Evolutionary conservation across 257 asterid species (phyloP).

Genomic region (Solanum sejunctum): DNA sequence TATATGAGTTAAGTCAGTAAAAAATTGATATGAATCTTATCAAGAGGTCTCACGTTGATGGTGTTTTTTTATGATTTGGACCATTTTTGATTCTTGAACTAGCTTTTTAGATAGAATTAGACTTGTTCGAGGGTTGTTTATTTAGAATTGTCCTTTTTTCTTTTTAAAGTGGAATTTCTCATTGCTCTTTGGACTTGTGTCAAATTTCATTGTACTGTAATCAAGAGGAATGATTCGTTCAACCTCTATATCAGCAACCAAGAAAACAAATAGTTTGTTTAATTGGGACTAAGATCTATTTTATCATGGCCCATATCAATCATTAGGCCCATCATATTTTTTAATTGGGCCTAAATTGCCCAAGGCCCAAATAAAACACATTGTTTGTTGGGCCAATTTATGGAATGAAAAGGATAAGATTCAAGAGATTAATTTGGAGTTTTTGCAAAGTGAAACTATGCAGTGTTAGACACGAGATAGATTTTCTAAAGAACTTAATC

Average conservation of each 20-base stretch:
- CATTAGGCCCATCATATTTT: background rate
- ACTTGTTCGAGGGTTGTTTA: too few species aligned
- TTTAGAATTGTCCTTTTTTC: background rate
- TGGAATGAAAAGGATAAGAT: background rate
- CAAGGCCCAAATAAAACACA: background rate
- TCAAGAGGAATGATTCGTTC: background rate
- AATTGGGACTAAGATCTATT: too few species aligned
- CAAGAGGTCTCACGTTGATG: background rate
- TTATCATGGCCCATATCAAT: too few species aligned
- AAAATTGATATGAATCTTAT: background rate
- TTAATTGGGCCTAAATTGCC: background rate
- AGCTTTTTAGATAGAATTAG: background rate
- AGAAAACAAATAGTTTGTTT: too few species aligned
- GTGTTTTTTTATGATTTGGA: background rate
- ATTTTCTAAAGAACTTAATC: too few species aligned
- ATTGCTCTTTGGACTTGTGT: background rate
- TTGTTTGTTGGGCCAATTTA: background rate
- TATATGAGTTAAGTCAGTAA: background rate
- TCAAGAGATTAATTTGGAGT: too few species aligned
- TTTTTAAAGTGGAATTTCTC: background rate
- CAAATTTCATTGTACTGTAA: background rate
- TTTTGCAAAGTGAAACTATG: too few species aligned
- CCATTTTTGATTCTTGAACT: background rate
- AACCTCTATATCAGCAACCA: too few species aligned
- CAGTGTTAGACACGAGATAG: too few species aligned